Base-by-base conservation (phyloP, 2,329 filamentous ascomycete species). In the Cercospora nicotianae region DNA sequence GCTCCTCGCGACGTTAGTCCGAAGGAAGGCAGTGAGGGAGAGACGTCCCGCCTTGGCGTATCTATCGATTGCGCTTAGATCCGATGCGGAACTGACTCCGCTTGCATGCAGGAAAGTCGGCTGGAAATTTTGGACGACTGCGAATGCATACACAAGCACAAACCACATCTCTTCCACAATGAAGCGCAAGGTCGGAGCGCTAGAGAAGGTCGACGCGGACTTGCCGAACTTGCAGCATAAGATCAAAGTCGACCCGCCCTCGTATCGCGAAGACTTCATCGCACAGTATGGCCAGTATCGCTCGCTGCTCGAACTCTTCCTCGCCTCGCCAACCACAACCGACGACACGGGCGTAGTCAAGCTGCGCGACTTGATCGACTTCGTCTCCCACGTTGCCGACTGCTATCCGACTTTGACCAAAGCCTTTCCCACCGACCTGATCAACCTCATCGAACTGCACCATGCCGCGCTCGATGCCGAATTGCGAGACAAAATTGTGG, bases 201-300 rank as follows among this genome's bases (percentile, higher is more conserved):
- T 97, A 80, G 94, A 97, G 82, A 97, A 97, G 86, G 89, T 97
- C 74, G 94, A 97, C 78, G 94, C 93, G 36, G 93, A 96, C 81
- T 84, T 96, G 86, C 89, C 93, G 71, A 95, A 91, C 81, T 83
- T 97, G 62, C 93, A 96, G 79, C 92, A 96, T 84, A 97, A 96
- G 83, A 93, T 97, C 77, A 88, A 91, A 72, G 87, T 90, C 79
- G 94, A 97, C 81, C 93, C 94, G 57, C 87, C 89, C 86, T 96
- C 93, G 3, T 98, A 98, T 81, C 87, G 90, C 69, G 92, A 96
- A 73, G 94, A 97, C 77, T 97, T 97, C 76, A 82, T 89, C 72
- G 90, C 90, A 76, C 92, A 97, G 80, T 96, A 92, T 85, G 88
- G 90, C 77, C 94, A 97, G 79, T 98, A 97, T 86, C 90, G 94